phyloP scores from a whole-genome alignment of 202 grass and related monocot genomes.

The Sporobolus alterniflorus region DNA sequence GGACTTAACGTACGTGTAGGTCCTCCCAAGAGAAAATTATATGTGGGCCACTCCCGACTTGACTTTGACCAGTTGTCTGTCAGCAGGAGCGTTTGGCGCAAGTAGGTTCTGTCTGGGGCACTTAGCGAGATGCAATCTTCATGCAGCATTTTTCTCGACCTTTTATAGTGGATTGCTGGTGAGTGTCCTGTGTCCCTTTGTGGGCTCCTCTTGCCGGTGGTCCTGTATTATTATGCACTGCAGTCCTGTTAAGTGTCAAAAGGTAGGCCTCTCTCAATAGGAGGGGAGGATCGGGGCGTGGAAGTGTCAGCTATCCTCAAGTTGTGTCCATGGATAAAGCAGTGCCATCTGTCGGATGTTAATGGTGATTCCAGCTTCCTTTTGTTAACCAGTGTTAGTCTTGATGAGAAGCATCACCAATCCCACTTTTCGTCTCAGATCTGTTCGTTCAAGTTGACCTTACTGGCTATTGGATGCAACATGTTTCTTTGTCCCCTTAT shows the following conservation, averaged over 20 bases:
- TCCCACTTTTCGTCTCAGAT: slow-evolving; percentile 13
- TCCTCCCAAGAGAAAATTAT: slow-evolving; percentile 47
- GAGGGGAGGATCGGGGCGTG: not conserved
- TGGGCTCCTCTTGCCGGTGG: slow-evolving; percentile 43
- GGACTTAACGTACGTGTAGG: slow-evolving; percentile 17
- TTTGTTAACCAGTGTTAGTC: slow-evolving; percentile 13
- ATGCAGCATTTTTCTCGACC: slow-evolving; percentile 28
- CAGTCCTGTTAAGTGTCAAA: slow-evolving; percentile 5
- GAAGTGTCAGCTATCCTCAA: slow-evolving; percentile 16
- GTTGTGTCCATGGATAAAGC: not conserved
- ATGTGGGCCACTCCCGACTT: slow-evolving; percentile 23
- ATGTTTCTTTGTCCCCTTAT: slow-evolving; percentile 38
- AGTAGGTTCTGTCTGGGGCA: slow-evolving; percentile 26
- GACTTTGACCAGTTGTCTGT: slow-evolving; percentile 41
- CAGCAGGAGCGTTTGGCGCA: slow-evolving; percentile 25
- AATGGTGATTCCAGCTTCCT: not conserved
- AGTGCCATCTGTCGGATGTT: not conserved
- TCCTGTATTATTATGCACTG: slow-evolving; percentile 31
- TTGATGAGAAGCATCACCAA: slow-evolving; percentile 12
- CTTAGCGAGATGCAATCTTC: slow-evolving; percentile 29
- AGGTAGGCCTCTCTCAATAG: not conserved
- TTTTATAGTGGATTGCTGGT: slow-evolving; percentile 32
- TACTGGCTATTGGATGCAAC: slow-evolving; percentile 32
- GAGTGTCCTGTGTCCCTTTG: slow-evolving; percentile 10
- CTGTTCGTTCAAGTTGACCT: slow-evolving; percentile 17